Evolutionary conservation across 2,329 filamentous ascomycete genomes (phyloP).

Genomic region (Coniochaeta prunicola): DNA sequence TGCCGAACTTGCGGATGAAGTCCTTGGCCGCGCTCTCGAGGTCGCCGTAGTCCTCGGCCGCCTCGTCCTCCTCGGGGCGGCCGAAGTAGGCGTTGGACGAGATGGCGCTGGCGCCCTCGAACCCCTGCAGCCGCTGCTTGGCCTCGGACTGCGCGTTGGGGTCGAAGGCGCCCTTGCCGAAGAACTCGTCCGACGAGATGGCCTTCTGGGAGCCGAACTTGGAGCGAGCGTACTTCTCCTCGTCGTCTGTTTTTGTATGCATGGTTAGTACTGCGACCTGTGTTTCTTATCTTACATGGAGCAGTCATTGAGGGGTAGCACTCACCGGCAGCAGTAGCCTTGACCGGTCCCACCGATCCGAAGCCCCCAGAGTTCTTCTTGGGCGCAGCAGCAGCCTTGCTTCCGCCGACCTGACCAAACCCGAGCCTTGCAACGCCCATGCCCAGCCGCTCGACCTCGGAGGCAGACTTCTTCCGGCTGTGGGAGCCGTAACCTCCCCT

Average conservation of each 20-base stretch:
- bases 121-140: conserved; percentile 79
- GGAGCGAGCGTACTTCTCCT: conserved; percentile 72
- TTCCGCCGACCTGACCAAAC: conserved; percentile 74
- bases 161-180: conserved; percentile 84
- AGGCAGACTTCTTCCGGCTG: conserved; percentile 54
- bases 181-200: conserved; percentile 97
- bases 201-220: conserved; percentile 93
- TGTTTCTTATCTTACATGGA: too few species aligned
- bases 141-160: conserved; percentile 75
- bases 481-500: conserved; percentile 55
- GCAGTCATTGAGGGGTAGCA: conserved; percentile 4
- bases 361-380: conserved; percentile 76
- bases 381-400: conserved; percentile 45
- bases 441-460: conserved; percentile 80
- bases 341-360: conserved; percentile 73
- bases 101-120: conserved; percentile 87
- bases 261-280: neutral
- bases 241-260: conserved; percentile 48
- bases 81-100: conserved; percentile 98
- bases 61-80: conserved; percentile 73
- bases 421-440: conserved; percentile 83
- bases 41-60: conserved; percentile 70
- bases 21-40: conserved; percentile 92
- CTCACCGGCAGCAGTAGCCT: conserved; percentile 61
- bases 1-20: conserved; percentile 89